phyloP scores from a whole-genome alignment of 1,284 basidiomycete genomes.

The Leccinum ponderosum region DNA sequence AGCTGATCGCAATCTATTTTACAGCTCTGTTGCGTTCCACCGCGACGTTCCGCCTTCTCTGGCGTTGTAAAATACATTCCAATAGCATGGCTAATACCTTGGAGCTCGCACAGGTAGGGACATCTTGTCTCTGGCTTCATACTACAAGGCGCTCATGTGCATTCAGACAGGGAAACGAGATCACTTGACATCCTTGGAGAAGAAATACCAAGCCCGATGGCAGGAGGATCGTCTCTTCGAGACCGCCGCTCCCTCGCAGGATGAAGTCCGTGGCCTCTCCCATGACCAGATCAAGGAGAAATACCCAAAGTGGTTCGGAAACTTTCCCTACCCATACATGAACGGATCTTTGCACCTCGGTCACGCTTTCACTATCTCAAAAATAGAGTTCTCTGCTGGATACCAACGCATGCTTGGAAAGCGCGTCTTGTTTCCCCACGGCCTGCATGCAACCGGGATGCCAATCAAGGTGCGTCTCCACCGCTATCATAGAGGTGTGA shows the following conservation, averaged over 20 bases:
- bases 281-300: constrained; percentile 64
- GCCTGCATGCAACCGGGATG: constrained; percentile 97
- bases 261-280: constrained; percentile 65
- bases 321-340: constrained; percentile 97
- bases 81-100: constrained; percentile 52
- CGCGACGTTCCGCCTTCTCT: constrained; percentile 25
- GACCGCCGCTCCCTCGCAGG: constrained; percentile 74
- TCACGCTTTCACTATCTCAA: constrained; percentile 98
- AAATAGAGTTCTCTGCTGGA: constrained; percentile 96
- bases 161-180: constrained; percentile 90
- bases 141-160: constrained; percentile 7
- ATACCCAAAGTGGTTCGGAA: constrained; percentile 97
- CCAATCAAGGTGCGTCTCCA: constrained; percentile 86
- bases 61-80: constrained; percentile 35
- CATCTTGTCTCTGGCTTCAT: not conserved
- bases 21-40: constrained; percentile 23
- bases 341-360: constrained; percentile 97
- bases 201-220: constrained; percentile 85
- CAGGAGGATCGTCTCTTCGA: constrained; percentile 74
- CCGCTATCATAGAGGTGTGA: not conserved
- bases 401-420: constrained; percentile 97
- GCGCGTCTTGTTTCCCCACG: constrained; percentile 93
- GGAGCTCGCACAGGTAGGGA: constrained; percentile 51
- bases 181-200: constrained; percentile 80
- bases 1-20: constrained; percentile 31